Percentiles rank a stretch among this genome's conserved stretches.
phyloP scores from a whole-genome alignment of 805 yeast species.

The Hagleromyces aurorensis region DNA sequence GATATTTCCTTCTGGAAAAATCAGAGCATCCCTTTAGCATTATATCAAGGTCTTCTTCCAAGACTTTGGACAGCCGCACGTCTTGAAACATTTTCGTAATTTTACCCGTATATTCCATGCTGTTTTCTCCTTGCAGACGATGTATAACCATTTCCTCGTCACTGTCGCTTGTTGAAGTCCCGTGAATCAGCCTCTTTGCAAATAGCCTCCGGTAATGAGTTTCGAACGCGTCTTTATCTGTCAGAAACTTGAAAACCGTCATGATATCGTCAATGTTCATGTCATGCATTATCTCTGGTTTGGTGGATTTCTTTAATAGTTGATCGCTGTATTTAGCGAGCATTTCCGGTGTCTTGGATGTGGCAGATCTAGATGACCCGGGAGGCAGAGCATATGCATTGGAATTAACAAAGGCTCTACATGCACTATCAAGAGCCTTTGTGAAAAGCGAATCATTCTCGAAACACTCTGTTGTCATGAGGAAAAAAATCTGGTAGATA shows the following conservation, averaged over 20 bases:
- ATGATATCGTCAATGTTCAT: slow-evolving; percentile 80
- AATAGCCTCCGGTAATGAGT: slow-evolving; percentile 82
- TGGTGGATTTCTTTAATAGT: slow-evolving; percentile 66
- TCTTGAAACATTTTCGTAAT: slow-evolving; percentile 95
- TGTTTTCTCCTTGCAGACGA: slow-evolving; percentile 80
- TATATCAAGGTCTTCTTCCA: slow-evolving; percentile 41
- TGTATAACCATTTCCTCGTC: slow-evolving; percentile 79
- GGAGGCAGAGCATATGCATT: slow-evolving; percentile 72
- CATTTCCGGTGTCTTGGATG: slow-evolving; percentile 84
- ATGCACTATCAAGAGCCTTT: slow-evolving; percentile 84
- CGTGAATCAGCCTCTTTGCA: slow-evolving; percentile 82
- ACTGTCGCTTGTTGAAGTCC: slow-evolving; percentile 73
- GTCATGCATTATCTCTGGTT: slow-evolving; percentile 60
- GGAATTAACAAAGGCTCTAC: slow-evolving; percentile 72
- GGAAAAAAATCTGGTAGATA: slow-evolving; percentile 54
- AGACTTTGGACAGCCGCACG: slow-evolving; percentile 73
- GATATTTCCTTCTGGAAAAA: slow-evolving; percentile 22
- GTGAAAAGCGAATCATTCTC: slow-evolving; percentile 69
- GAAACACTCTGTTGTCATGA: slow-evolving; percentile 34
- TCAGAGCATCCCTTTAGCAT: slow-evolving; percentile 26
- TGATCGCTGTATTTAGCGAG: slow-evolving; percentile 86
- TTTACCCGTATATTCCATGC: slow-evolving; percentile 86
- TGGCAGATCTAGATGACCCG: slow-evolving; percentile 37
- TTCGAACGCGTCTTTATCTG: slow-evolving; percentile 94
- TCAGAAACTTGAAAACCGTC: slow-evolving; percentile 77